Conservation (phyloP, 345 rosid genomes). For the Limnanthes douglasii region DNA sequence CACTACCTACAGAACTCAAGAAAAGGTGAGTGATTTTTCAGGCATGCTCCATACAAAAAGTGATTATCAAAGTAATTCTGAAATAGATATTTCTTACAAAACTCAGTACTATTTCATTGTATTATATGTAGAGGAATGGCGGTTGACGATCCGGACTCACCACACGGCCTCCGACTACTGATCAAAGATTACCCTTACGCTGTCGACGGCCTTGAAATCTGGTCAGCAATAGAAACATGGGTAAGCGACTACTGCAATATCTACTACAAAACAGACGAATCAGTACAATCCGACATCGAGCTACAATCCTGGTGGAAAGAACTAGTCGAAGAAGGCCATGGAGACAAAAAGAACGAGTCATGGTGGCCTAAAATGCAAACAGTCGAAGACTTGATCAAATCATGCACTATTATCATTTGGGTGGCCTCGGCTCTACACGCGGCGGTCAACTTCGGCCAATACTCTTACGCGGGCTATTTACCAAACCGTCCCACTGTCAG, state of each 20-base stretch:
- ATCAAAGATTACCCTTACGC: conserved; percentile 42
- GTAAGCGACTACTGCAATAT: conserved; percentile 32
- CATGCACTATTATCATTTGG: conserved; percentile 66
- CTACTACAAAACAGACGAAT: conserved; percentile 36
- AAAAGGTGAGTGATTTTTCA: no score
- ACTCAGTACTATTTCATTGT: background rate
- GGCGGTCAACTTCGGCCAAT: conserved; percentile 57
- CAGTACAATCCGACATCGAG: conserved; percentile 29
- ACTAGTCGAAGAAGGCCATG: conserved; percentile 54
- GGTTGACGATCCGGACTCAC: conserved; percentile 30
- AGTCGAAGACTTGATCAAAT: conserved; percentile 24
- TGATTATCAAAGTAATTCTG: background rate
- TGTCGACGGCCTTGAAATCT: conserved; percentile 37
- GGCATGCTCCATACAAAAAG: no score
- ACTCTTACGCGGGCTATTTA: conserved; percentile 49
- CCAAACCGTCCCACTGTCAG: conserved; percentile 51
- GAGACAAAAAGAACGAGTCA: conserved; percentile 45
- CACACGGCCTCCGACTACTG: conserved; percentile 26
- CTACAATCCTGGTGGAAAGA: conserved; percentile 76
- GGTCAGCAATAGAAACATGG: conserved; percentile 37
- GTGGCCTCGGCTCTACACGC: conserved; percentile 66
- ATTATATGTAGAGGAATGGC: conserved; percentile 29
- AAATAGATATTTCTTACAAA: background rate
- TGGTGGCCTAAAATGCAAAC: conserved; percentile 70
- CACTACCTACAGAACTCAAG: conserved; percentile 58